Evolutionary conservation across 495 filamentous ascomycete genomes (phyloP), one percentile per base, ranked within the genome.

Genomic region (Talaromyces stipitatus): DNA sequence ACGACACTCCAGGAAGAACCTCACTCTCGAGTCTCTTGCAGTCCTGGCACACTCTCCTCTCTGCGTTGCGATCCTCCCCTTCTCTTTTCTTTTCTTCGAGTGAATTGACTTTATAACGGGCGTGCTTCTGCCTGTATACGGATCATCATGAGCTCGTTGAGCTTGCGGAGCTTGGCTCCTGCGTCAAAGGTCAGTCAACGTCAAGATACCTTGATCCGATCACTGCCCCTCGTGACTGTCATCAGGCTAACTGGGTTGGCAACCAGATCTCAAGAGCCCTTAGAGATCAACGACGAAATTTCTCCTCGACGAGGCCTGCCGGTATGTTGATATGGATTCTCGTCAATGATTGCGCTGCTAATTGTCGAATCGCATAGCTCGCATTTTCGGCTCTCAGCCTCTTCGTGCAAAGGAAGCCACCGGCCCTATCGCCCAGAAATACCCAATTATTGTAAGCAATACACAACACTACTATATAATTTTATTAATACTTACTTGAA

Each of bases 351-450:
- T 72, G 27, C 23, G 30, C 20, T 54, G 73, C 78, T 70, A 72
- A 60, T 47, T 56, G 58, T 28, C 47, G 43, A 50, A 59, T 61
- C 59, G 60, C 43, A 58, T 57, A 87, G 83, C 87, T 59, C 78
- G 87, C 66, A 90, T 98, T 65, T 91, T 92, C 69, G 82, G 87
- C 59, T 89, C 83, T 73, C 80, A 85, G 60, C 89, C 88, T 50
- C 77, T 97, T 63, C 88, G 91, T 65, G 94, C 92, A 32, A 95
- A 92, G 77, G 92, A 95, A 76, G 90, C 91, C 54, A 86, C 86
- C 54, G 83, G 88, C 28, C 87, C 90, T 66, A 78, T 96, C 61
- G 86, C 83, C 70, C 82, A 79, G 68, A 91, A 94, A 71, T 96
- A 96, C 73, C 88, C 92, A 28, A 86, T 97, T 58, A 87, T 97